These are phyloP conservation scores for Talaromyces sp. DNA, from an alignment of 2,329 filamentous ascomycete genomes.

Conservation along the genomic window DNA sequence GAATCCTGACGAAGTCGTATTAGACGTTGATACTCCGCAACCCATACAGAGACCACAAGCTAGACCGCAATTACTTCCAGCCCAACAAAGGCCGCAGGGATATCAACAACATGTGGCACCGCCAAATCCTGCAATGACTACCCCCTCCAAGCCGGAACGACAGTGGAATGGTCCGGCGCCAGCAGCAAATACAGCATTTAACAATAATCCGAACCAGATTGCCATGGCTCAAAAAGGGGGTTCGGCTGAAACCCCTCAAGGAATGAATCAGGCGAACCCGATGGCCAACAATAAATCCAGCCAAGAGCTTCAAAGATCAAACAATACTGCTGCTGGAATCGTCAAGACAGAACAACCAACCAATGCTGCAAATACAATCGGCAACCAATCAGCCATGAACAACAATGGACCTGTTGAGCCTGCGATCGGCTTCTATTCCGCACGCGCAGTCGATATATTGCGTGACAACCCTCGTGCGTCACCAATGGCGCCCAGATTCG, in stretches of 20 bases:
- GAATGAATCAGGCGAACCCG: conserved; percentile 1
- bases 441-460: conserved; percentile 59
- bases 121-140: conserved; percentile 29
- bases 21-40: conserved; percentile 42
- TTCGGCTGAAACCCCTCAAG: conserved; percentile 5
- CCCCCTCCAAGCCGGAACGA: conserved; percentile 39
- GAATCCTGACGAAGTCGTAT: conserved; percentile 71
- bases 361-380: conserved; percentile 23
- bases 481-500: conserved; percentile 56
- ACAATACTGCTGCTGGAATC: not conserved
- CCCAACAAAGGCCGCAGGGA: conserved; percentile 22
- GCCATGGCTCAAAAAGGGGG: not conserved
- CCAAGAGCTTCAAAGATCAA: conserved; percentile 15
- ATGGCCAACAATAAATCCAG: conserved; percentile 10
- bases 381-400: conserved; percentile 8
- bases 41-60: conserved; percentile 27
- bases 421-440: conserved; percentile 66
- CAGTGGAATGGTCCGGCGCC: conserved; percentile 24
- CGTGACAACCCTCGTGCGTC: conserved; percentile 50
- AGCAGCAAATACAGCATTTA: conserved; percentile 21
- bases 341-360: conserved; percentile 12
- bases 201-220: not conserved
- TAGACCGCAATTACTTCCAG: conserved; percentile 15
- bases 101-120: conserved; percentile 21
- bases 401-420: conserved; percentile 30